Base-by-base conservation (phyloP, 148 eudicot species). In the Fagopyrum homotropicum region DNA sequence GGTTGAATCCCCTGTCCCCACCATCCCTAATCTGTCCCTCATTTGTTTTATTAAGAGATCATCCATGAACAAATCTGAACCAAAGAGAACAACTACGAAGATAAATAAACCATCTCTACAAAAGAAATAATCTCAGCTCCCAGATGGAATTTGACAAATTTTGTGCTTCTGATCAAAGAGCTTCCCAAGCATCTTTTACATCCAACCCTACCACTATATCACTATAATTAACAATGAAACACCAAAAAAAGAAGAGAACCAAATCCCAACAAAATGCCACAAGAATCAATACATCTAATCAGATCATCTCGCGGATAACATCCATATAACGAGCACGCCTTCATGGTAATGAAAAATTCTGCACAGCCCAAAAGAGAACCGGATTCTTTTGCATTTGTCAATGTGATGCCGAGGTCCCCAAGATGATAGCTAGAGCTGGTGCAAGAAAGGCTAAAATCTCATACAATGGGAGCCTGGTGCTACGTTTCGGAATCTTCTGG, bases 401-500 rank as follows among this genome's bases (percentile, higher is more conserved):
- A 35, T 35, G 40, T 35, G 40, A 22, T 0, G 26, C 26, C 26
- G 26, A 22, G 26, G 26, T 22, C 26, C 26, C 26, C 26, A 22
- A 22, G 0, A 22, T 22, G 26, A 22, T 22, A 22, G 26, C 26
- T 0, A 22, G 26, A 22, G 26, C 26, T 22, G 26, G 26, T 22
- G 26, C 26, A 22, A 22, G 26, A 22, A 22, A 22, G 26, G 26
- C 26, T 22, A 22, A 57, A 30, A 19, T 19, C 63, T 57, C 63
- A 55, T 16, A 55, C 0, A 16, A 55, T n/a, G 19, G 19, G 19
- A 15, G 59, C 15, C 63, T 12, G 64, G 64, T 66, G 71, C 43
- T 72, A 78, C 46, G 78, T 68, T n/a, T 76, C 78, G n/a, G 56
- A 69, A 66, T 76, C 78, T n/a, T 76, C 78, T 30, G 78, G 57